Percentiles rank a stretch among this genome's conserved stretches.
phyloP scores from a whole-genome alignment of 495 filamentous ascomycete genomes.

The Annulohypoxylon maeteangense region DNA sequence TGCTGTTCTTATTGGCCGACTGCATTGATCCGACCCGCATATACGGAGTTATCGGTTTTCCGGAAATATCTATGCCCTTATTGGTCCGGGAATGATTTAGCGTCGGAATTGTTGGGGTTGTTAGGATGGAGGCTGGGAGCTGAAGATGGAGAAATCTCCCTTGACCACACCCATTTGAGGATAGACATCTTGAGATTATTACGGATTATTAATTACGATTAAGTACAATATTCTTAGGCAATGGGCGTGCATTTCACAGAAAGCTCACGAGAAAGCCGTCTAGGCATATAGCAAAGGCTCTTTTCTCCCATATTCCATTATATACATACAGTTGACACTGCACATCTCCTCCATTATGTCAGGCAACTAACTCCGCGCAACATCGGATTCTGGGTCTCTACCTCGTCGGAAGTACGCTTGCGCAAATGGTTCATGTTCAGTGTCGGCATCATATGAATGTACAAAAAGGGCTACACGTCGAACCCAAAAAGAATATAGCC shows the following conservation, averaged over 20 bases:
- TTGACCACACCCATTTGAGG: too few relatives aligned
- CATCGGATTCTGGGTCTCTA: constrained; percentile 12
- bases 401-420: constrained; percentile 1
- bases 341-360: constrained; percentile 31
- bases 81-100: too few relatives aligned
- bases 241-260: constrained; percentile 1
- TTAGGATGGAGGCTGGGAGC: too few relatives aligned
- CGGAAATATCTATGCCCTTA: too few relatives aligned
- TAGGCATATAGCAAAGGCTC: constrained; percentile 33
- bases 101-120: too few relatives aligned
- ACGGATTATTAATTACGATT: not conserved
- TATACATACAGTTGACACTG: constrained; percentile 38
- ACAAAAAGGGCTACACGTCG: constrained; percentile 36
- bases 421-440: constrained; percentile 23
- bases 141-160: too few relatives aligned
- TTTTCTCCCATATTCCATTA: constrained; percentile 41
- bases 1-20: too few relatives aligned
- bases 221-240: not conserved
- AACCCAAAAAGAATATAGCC: constrained; percentile 29
- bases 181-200: not conserved
- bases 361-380: constrained; percentile 26
- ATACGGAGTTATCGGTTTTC: not conserved
- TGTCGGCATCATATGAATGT: constrained; percentile 34
- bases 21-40: not conserved
- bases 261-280: not conserved